A percentile compares a stretch with the other conserved stretches of the same genome.
Evolutionary conservation across 805 yeast genomes (phyloP).

Genomic region (Ogataea nitratoaversa): DNA sequence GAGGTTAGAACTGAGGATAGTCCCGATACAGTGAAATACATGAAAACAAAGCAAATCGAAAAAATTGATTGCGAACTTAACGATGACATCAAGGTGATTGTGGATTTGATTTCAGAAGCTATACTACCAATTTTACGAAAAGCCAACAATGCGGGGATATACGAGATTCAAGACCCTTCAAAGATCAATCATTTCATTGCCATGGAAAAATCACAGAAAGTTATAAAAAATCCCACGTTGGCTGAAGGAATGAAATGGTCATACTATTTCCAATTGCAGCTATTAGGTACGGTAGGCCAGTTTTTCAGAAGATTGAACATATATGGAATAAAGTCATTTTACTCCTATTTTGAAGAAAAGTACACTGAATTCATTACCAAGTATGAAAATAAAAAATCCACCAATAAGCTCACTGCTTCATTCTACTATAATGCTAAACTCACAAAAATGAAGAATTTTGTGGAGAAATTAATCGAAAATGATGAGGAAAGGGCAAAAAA

Average conservation of each 20-base stretch:
- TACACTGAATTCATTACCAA: slow-evolving; percentile 55
- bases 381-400: slow-evolving; percentile 51
- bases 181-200: slow-evolving; percentile 67
- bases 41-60: slow-evolving; percentile 62
- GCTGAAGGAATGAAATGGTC: slow-evolving; percentile 76
- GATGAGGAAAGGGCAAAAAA: slow-evolving; percentile 22
- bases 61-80: slow-evolving; percentile 53
- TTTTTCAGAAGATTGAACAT: slow-evolving; percentile 64
- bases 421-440: slow-evolving; percentile 55
- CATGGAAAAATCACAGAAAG: slow-evolving; percentile 60
- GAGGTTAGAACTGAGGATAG: slow-evolving; percentile 86
- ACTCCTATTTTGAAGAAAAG: slow-evolving; percentile 58
- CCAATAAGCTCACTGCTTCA: slow-evolving; percentile 56
- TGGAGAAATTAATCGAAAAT: slow-evolving; percentile 38
- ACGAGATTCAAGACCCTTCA: slow-evolving; percentile 62
- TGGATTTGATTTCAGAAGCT: slow-evolving; percentile 56
- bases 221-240: slow-evolving; percentile 47
- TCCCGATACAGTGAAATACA: slow-evolving; percentile 72
- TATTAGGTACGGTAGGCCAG: slow-evolving; percentile 70
- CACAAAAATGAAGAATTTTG: slow-evolving; percentile 37
- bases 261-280: slow-evolving; percentile 54
- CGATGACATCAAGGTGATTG: slow-evolving; percentile 50
- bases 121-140: slow-evolving; percentile 59
- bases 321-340: slow-evolving; percentile 81
- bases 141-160: slow-evolving; percentile 61